Evolutionary conservation across 2,329 filamentous ascomycete species (phyloP).

Genomic region (Pyrenophora teres): DNA sequence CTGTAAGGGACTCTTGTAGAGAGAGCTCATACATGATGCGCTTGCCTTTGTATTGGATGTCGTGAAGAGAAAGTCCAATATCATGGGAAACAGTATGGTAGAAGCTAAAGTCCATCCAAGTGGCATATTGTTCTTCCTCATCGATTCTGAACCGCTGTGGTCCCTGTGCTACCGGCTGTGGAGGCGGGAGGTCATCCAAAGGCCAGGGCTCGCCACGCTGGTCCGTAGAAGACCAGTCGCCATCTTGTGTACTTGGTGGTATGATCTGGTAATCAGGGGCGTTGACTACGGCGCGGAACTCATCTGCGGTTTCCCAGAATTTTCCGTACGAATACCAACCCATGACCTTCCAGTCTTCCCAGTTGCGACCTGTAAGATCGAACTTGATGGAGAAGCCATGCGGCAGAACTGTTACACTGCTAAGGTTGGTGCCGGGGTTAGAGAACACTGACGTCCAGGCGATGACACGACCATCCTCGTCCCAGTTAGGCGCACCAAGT

Average conservation of each 20-base stretch:
- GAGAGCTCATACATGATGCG: constrained; percentile 61
- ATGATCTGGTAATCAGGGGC: constrained; percentile 52
- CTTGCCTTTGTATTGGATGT: constrained; percentile 61
- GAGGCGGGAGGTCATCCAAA: constrained; percentile 59
- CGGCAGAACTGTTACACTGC: constrained; percentile 53
- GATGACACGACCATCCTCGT: constrained; percentile 49
- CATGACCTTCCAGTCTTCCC: constrained; percentile 56
- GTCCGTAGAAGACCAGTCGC: constrained; percentile 54
- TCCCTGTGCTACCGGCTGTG: constrained; percentile 54
- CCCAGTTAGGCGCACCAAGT: constrained; percentile 36
- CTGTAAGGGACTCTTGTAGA: constrained; percentile 60
- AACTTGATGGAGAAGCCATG: constrained; percentile 50
- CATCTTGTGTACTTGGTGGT: constrained; percentile 54
- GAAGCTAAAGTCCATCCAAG: constrained; percentile 60
- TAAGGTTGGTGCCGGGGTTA: constrained; percentile 46
- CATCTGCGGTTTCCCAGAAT: constrained; percentile 58
- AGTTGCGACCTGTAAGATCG: constrained; percentile 58
- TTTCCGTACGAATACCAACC: constrained; percentile 61
- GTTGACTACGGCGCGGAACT: constrained; percentile 54
- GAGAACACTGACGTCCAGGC: constrained; percentile 57
- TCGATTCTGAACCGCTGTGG: constrained; percentile 53
- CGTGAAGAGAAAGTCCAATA: constrained; percentile 56
- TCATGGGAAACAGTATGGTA: constrained; percentile 58
- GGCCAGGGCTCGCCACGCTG: constrained; percentile 46
- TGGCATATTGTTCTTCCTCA: constrained; percentile 51